A percentile compares a stretch with the other conserved stretches of the same genome.
These are phyloP conservation scores for Trichoderma koningii DNA, from an alignment of 2,329 filamentous ascomycete species.

Conservation along the genomic window DNA sequence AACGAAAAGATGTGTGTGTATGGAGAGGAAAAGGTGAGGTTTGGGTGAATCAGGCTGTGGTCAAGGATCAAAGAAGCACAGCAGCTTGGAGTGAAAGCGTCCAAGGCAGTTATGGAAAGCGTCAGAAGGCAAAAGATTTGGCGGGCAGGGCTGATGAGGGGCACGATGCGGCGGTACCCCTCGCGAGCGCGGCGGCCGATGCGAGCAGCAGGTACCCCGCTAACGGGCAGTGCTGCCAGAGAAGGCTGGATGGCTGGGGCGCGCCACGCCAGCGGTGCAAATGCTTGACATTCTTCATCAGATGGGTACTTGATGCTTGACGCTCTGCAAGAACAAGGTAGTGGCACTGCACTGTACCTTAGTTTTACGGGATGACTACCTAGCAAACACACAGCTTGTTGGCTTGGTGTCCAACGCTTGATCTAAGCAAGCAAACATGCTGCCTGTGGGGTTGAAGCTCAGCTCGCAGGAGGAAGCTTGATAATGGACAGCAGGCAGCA, in stretches of 20 bases:
- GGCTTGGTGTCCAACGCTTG: no score
- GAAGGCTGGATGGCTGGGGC: conserved; percentile 1
- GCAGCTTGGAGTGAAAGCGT: conserved; percentile 16
- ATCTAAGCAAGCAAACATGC: no score
- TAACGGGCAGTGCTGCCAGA: conserved; percentile 16
- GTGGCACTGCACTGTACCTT: no score
- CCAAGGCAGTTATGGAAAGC: conserved; percentile 41
- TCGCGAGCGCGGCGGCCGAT: conserved; percentile 20
- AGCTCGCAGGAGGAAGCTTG: no score
- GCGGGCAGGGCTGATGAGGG: conserved; percentile 31
- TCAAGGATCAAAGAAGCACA: neutral
- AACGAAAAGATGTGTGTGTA: neutral
- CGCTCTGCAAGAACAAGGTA: no score
- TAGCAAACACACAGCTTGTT: no score
- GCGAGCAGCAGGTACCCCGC: conserved; percentile 26
- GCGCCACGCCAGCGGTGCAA: neutral
- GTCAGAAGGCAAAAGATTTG: conserved; percentile 48
- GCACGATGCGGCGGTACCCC: conserved; percentile 32
- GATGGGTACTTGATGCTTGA: no score
- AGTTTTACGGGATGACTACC: no score
- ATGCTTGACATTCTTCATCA: neutral
- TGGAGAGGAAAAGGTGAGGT: neutral
- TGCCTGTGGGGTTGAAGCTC: no score
- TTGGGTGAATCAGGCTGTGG: conserved; percentile 23
- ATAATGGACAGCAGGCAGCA: no score